Evolutionary conservation across 495 filamentous ascomycete species (phyloP), one percentile per base, ranked within the genome.

Genomic region (Stereocaulon alpinum): DNA sequence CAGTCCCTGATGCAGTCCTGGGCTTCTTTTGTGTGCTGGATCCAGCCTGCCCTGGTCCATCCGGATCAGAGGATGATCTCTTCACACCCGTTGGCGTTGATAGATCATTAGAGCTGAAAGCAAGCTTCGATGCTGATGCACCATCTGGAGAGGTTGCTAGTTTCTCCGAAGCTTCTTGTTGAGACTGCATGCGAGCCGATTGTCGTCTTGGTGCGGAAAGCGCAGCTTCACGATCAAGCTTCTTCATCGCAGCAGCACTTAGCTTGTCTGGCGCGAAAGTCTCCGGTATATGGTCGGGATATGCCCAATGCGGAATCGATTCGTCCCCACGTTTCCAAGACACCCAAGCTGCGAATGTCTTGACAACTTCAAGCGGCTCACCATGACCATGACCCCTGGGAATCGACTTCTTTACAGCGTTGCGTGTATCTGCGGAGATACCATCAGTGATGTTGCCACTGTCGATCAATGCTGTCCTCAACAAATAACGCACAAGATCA

Each of bases 301-400:
- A 75, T 44, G 82, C 85, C 86, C 86, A 89, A 56, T 78, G 73
- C 34, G 86, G 82, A 29, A 86, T 80, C 52, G 71, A 73, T 63
- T 87, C 86, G 61, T 85, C 84, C 4, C 85, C 86, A 53, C 83
- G 83, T 64, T 89, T 89, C 85, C 85, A 88, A 24, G 84, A 78
- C 42, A 79, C 79, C 86, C 86, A 89, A 22, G 86, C 76, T 3
- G 83, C 85, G 61, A 89, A 88, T 27, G 61, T 78, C 56, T 81
- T 79, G 56, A 82, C 76, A 42, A 80, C 70, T 14, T 81, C 77
- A 4, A 87, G 66, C 11, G 85, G 83, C 44, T 88, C 83, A 32
- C 79, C 80, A 50, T 77, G 68, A 29, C 79, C 80, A 51, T 77
- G 69, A 24, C 76, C 75, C 68, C 83, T 81, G 1, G 86, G 86